A percentile compares a stretch with the other conserved stretches of the same genome.
phyloP scores from a whole-genome alignment of 306 rosid genomes.

The Vigna radiata region DNA sequence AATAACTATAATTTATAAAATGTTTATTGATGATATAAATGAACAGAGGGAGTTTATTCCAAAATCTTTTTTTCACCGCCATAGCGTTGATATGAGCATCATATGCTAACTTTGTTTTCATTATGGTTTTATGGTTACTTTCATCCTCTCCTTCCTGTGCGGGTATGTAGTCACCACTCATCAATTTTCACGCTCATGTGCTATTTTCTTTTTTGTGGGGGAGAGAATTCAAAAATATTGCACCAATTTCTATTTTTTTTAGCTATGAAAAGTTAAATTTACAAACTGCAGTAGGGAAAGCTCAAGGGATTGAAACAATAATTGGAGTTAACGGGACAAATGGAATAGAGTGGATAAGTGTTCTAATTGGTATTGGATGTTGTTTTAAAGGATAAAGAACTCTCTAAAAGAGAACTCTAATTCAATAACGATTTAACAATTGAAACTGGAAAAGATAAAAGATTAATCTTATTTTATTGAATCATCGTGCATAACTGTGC shows the following conservation, averaged over 20 bases:
- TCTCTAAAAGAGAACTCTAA: no score
- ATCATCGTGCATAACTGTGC: no score
- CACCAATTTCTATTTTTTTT: neutral
- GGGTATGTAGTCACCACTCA: neutral
- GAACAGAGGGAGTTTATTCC: neutral
- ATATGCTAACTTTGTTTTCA: neutral
- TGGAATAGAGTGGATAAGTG: no score
- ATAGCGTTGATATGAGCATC: neutral
- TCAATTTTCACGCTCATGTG: neutral
- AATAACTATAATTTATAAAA: neutral
- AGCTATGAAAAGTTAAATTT: neutral
- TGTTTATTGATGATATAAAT: neutral
- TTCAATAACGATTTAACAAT: no score
- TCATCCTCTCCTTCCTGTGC: neutral
- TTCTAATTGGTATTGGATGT: no score
- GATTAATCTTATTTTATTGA: no score
- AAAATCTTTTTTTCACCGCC: neutral
- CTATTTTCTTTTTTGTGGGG: neutral
- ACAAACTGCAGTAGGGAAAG: neutral
- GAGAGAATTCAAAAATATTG: neutral
- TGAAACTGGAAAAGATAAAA: no score
- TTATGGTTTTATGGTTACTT: neutral
- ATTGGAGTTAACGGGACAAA: neutral
- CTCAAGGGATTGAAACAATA: neutral
- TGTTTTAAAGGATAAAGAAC: no score